Evolutionary conservation across 2,329 filamentous ascomycete genomes (phyloP).

Genomic region (Blumeria graminis): DNA sequence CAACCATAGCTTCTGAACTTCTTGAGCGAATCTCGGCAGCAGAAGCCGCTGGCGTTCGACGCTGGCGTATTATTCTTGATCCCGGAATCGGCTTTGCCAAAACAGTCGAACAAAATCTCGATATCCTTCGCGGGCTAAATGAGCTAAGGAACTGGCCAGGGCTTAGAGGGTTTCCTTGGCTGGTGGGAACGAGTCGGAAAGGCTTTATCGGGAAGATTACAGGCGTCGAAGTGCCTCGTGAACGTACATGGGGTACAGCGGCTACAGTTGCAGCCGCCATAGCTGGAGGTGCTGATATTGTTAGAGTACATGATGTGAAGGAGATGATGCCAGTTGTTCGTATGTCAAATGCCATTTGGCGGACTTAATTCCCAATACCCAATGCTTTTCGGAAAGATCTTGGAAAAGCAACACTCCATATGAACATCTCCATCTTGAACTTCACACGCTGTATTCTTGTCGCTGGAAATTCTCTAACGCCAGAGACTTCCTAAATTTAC

Average conservation of each 20-base stretch:
- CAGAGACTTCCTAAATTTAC: too few relatives aligned
- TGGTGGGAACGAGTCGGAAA: conserved; percentile 76
- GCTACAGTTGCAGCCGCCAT: conserved; percentile 70
- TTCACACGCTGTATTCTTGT: too few relatives aligned
- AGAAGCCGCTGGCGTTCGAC: conserved; percentile 54
- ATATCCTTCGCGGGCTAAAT: conserved; percentile 43
- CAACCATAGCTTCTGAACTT: conserved; percentile 31
- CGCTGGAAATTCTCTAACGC: too few relatives aligned
- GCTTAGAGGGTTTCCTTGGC: conserved; percentile 54
- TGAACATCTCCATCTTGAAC: too few relatives aligned
- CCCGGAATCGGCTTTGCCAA: conserved; percentile 92
- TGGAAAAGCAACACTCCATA: too few relatives aligned
- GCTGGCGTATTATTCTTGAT: conserved; percentile 89
- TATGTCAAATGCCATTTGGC: conserved; percentile 87
- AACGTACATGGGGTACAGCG: conserved; percentile 66
- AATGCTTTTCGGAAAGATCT: too few relatives aligned
- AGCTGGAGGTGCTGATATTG: conserved; percentile 69
- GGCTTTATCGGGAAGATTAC: conserved; percentile 68
- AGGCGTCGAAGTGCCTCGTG: conserved; percentile 41
- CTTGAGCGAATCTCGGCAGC: conserved; percentile 42
- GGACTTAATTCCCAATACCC: conserved; percentile 14
- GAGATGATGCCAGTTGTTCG: conserved; percentile 68
- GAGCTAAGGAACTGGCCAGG: conserved; percentile 40
- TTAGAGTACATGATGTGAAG: conserved; percentile 71
- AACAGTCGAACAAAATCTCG: conserved; percentile 53